These are phyloP conservation scores for Beauveria scarabaeidicola DNA, from an alignment of 2,329 filamentous ascomycete genomes.

Conservation along the genomic window DNA sequence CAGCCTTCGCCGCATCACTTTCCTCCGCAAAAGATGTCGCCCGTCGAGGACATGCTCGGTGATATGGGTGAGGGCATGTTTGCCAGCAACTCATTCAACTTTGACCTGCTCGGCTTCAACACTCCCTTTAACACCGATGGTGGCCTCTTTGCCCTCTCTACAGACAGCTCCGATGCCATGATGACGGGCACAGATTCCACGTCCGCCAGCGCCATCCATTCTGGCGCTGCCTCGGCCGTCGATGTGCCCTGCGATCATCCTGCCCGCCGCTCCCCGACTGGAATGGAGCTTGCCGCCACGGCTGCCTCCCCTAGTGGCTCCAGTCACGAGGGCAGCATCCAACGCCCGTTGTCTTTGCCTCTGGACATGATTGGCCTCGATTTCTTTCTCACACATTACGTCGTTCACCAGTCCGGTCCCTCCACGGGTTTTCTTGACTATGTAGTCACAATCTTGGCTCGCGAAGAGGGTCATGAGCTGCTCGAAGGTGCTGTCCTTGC, in stretches of 20 bases:
- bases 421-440: conserved; percentile 11
- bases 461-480: conserved; percentile 9
- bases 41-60: conserved; percentile 10
- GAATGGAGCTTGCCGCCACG: background rate
- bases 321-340: conserved; percentile 5
- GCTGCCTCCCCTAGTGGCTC: background rate
- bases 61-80: conserved; percentile 10
- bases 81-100: conserved; percentile 6
- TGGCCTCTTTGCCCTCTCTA: conserved; percentile 4
- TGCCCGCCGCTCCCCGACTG: background rate
- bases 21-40: background rate
- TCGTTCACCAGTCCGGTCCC: conserved; percentile 8
- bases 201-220: background rate
- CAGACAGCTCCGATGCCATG: conserved; percentile 6
- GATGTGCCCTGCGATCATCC: background rate
- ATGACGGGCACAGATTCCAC: conserved; percentile 6
- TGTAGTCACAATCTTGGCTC: conserved; percentile 6
- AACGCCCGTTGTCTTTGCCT: conserved; percentile 3
- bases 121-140: conserved; percentile 9
- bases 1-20: background rate
- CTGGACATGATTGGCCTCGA: conserved; percentile 11
- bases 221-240: conserved; percentile 1
- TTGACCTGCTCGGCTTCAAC: conserved; percentile 9
- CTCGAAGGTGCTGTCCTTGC: conserved; percentile 9
- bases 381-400: conserved; percentile 10